Evolutionary conservation across 805 yeast genomes (phyloP), one percentile per base, ranked within the genome.

Genomic region (Hanseniaspora occidentalis): DNA sequence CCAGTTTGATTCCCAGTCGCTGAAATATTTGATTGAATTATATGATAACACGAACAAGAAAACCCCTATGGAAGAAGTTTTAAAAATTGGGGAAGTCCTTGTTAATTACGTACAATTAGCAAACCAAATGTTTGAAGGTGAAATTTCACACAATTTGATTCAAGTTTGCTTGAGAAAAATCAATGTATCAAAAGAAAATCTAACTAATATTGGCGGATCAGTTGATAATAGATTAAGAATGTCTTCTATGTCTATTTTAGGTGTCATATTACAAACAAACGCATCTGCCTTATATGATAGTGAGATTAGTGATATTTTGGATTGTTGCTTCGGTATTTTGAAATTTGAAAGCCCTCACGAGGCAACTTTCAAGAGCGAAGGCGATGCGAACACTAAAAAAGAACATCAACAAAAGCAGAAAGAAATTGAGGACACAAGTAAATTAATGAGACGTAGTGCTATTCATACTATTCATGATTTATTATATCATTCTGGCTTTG

Each of bases 241-340:
- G 81, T 88, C 96, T 2, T 73, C 95, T 0, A 71, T 88, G 75
- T 83, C 96, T 0, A 57, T 92, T 11, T 56, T 89, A n/a, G 95
- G 96, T 22, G 62, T 71, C 5, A 64, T 81, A 27, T 72, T 86
- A 50, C 72, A 73, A 46, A 62, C 62, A 1, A 75, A 76, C 44
- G 78, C 86, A 1, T 40, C 60, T 5, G 82, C 80, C 0, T 50
- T 84, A 1, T 44, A 43, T 6, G 31, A 63, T 0, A 51, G 57
- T 1, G 61, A 66, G 43, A 58, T 85, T 9, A 53, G 57, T 1
- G 81, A 78, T 38, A 69, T 79, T 7, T 58, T 84, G 35, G 96
- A 86, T 52, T 77, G 94, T 52, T 75, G 84, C 0, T 56, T 82
- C 24, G 95, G 95, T 6, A 70, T 89, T 0, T 55, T 92, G 39